Percentiles rank a stretch among this genome's conserved stretches.
phyloP scores from a whole-genome alignment of 148 eudicot genomes.

The Fagopyrum homotropicum region DNA sequence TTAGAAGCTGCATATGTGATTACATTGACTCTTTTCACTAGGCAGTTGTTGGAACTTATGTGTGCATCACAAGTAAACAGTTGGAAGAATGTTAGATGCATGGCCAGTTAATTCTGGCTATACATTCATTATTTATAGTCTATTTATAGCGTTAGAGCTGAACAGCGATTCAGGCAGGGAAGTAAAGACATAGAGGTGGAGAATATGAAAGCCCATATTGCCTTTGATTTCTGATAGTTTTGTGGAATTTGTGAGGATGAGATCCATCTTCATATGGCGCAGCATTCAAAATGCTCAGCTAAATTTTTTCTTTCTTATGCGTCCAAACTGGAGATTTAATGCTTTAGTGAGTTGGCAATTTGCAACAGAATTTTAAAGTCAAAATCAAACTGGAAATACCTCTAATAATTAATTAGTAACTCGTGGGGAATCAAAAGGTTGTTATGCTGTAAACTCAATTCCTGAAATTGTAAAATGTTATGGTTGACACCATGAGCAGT shows the following conservation, averaged over 20 bases:
- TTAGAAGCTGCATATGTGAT: neutral
- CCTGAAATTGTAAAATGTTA: neutral
- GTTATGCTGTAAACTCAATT: neutral
- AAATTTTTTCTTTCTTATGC: neutral
- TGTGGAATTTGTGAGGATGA: neutral
- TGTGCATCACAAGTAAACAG: neutral
- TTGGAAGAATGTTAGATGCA: neutral
- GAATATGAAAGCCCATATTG: neutral
- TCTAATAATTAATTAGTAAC: neutral
- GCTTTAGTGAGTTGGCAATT: neutral
- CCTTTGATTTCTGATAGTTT: neutral
- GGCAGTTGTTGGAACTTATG: neutral
- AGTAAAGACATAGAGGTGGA: neutral
- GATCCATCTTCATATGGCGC: neutral
- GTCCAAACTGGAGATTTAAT: neutral
- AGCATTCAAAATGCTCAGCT: neutral
- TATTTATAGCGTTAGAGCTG: neutral
- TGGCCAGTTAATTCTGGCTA: neutral
- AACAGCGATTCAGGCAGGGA: neutral
- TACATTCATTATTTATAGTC: neutral
- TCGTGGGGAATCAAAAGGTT: slow-evolving; percentile 5
- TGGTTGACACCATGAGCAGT: neutral
- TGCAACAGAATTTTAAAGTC: neutral
- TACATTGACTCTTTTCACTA: neutral
- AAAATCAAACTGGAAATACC: neutral